Conservation (phyloP, 805 yeast species). For the Candida succiphila region DNA sequence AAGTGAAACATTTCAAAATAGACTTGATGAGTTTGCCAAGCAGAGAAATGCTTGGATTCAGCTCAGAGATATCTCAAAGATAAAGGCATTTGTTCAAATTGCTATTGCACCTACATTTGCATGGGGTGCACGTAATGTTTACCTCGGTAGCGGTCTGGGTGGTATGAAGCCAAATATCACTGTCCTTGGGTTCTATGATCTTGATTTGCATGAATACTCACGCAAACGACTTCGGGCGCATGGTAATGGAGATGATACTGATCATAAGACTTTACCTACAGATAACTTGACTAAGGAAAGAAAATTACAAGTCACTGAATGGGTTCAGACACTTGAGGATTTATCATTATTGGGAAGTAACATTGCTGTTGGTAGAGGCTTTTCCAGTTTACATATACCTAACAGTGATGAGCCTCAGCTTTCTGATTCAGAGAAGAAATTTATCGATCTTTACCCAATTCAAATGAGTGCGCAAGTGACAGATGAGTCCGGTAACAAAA, state of each 20-base stretch:
- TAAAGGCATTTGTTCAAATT: conserved; percentile 92
- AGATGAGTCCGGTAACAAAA: conserved; percentile 51
- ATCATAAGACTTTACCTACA: conserved; percentile 30
- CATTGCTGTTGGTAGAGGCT: conserved; percentile 90
- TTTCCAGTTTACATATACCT: conserved; percentile 61
- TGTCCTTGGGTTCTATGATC: conserved; percentile 80
- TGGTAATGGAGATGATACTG: conserved; percentile 13
- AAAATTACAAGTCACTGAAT: conserved; percentile 61
- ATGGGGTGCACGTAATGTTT: conserved; percentile 94
- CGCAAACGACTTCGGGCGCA: no score
- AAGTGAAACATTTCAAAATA: conserved; percentile 47
- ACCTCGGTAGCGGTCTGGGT: conserved; percentile 91
- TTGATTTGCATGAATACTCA: conserved; percentile 19
- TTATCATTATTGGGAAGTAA: conserved; percentile 80
- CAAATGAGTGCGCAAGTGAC: conserved; percentile 86
- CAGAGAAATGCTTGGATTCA: conserved; percentile 80
- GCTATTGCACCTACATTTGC: conserved; percentile 79
- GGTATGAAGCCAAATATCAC: conserved; percentile 97
- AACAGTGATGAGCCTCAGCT: conserved; percentile 22
- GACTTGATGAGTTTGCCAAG: conserved; percentile 56
- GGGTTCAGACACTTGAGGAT: conserved; percentile 93
- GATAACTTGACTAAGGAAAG: conserved; percentile 67
- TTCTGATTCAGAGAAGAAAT: conserved; percentile 28
- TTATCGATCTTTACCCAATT: conserved; percentile 88
- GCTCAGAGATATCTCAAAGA: conserved; percentile 62